phyloP scores from a whole-genome alignment of 2,329 filamentous ascomycete genomes.

The Fusarium sambucinum region DNA sequence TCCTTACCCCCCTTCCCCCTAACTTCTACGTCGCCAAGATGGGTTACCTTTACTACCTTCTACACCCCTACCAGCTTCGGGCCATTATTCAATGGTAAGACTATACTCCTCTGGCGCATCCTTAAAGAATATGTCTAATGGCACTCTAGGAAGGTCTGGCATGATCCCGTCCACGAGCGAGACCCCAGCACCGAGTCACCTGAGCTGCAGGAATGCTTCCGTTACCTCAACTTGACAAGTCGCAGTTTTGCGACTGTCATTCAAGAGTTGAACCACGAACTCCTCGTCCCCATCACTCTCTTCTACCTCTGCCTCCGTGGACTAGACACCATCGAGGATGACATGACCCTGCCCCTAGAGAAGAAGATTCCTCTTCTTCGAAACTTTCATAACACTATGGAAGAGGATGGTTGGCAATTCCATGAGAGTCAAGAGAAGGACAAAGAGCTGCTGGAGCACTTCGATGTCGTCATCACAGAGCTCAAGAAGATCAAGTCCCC shows the following conservation, averaged over 20 bases:
- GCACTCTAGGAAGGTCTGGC: slow-evolving; percentile 86
- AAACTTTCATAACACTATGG: slow-evolving; percentile 82
- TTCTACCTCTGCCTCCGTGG: slow-evolving; percentile 95
- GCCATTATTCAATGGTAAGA: slow-evolving; percentile 89
- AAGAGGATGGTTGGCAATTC: slow-evolving; percentile 91
- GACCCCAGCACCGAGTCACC: slow-evolving; percentile 79
- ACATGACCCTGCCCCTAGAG: slow-evolving; percentile 87
- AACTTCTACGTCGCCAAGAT: slow-evolving; percentile 57
- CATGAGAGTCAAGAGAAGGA: slow-evolving; percentile 94
- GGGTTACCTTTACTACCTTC: slow-evolving; percentile 76
- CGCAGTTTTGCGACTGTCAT: slow-evolving; percentile 95
- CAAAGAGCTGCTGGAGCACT: slow-evolving; percentile 89
- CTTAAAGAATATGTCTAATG: slow-evolving; percentile 8
- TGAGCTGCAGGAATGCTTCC: slow-evolving; percentile 84
- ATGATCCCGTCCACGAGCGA: slow-evolving; percentile 90
- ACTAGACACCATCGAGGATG: slow-evolving; percentile 98
- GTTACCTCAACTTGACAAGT: slow-evolving; percentile 87
- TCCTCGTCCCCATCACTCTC: slow-evolving; percentile 86
- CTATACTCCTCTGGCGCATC: not conserved
- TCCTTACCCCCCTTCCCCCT: slow-evolving; percentile 14
- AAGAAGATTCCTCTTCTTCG: slow-evolving; percentile 89
- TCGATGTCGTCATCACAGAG: slow-evolving; percentile 87
- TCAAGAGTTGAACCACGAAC: slow-evolving; percentile 92
- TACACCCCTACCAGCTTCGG: slow-evolving; percentile 83
- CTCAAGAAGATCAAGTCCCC: slow-evolving; percentile 87